Evolutionary conservation across 129 eudicot species (phyloP).

Genomic region (Flaveria linearis): DNA sequence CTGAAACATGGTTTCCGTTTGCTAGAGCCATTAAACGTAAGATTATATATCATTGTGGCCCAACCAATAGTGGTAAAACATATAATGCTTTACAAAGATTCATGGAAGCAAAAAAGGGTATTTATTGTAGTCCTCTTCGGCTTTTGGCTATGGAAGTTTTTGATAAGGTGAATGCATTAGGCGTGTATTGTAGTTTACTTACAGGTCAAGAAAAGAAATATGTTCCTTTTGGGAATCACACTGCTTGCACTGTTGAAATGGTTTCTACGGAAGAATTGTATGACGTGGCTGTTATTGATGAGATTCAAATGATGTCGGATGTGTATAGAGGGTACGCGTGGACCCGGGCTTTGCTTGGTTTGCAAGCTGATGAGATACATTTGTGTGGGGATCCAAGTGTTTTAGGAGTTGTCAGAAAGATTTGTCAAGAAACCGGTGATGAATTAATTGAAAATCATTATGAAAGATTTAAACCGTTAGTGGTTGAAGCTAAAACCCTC

Average conservation of each 20-base stretch:
- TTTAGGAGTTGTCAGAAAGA: constrained; percentile 58
- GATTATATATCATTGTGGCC: constrained; percentile 94
- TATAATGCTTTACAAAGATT: constrained; percentile 92
- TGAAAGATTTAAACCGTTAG: constrained; percentile 84
- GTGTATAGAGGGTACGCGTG: constrained; percentile 82
- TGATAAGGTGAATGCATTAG: constrained; percentile 77
- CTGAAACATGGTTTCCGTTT: constrained; percentile 97
- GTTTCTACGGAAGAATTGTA: constrained; percentile 76
- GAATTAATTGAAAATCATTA: constrained; percentile 81
- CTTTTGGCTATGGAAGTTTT: constrained; percentile 98
- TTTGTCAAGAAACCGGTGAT: constrained; percentile 86
- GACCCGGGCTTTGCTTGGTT: constrained; percentile 96
- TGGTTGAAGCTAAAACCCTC: constrained; percentile 94
- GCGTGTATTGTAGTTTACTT: constrained; percentile 87
- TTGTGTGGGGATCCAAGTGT: constrained; percentile 99
- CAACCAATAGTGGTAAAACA: constrained; percentile 96
- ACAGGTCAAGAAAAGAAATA: constrained; percentile 91
- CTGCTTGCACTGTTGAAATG: constrained; percentile 98
- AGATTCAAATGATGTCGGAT: constrained; percentile 97
- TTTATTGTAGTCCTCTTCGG: constrained; percentile 96
- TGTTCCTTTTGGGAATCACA: constrained; percentile 80
- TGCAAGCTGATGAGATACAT: constrained; percentile 94
- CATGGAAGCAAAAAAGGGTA: constrained; percentile 89
- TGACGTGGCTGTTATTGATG: constrained; percentile 95
- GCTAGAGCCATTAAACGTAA: constrained; percentile 96